Evolutionary conservation across 78 protist genomes (phyloP).

Genomic region (Dictyostelium brefeldianum): DNA sequence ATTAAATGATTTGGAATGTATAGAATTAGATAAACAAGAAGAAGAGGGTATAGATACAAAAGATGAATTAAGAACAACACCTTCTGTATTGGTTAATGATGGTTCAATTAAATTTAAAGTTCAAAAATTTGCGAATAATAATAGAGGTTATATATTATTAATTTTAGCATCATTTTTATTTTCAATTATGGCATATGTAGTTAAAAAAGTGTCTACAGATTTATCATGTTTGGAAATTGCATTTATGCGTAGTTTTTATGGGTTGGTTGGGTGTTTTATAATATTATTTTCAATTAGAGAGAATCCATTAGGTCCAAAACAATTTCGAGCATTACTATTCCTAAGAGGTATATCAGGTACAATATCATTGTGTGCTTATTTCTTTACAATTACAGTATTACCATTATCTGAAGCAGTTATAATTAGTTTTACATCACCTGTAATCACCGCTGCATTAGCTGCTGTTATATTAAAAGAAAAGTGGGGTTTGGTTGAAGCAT

Average conservation of each 20-base stretch:
- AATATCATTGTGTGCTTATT: slow-evolving; percentile 39
- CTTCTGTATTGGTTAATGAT: neutral
- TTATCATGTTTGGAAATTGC: slow-evolving; percentile 22
- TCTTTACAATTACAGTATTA: slow-evolving; percentile 17
- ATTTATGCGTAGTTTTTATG: slow-evolving; percentile 39
- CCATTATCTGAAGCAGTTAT: slow-evolving; percentile 57
- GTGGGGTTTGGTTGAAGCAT: slow-evolving; percentile 55
- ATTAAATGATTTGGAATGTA: too few species aligned
- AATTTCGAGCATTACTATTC: neutral
- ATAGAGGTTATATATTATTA: slow-evolving; percentile 21
- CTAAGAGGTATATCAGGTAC: slow-evolving; percentile 56
- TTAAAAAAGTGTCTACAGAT: neutral
- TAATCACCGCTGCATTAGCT: slow-evolving; percentile 38
- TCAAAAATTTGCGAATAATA: neutral
- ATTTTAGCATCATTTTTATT: slow-evolving; percentile 25
- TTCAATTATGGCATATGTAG: slow-evolving; percentile 50
- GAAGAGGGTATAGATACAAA: neutral
- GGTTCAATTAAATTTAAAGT: too few species aligned
- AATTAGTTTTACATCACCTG: slow-evolving; percentile 55
- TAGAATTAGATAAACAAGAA: too few species aligned
- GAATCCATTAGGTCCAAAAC: slow-evolving; percentile 49
- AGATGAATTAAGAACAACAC: too few species aligned
- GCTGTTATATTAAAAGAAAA: slow-evolving; percentile 61
- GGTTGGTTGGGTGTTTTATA: slow-evolving; percentile 35
- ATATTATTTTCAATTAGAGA: neutral